These are phyloP conservation scores for Leccinellum luteum DNA, from an alignment of 768 basidiomycete genomes.

Conservation along the genomic window DNA sequence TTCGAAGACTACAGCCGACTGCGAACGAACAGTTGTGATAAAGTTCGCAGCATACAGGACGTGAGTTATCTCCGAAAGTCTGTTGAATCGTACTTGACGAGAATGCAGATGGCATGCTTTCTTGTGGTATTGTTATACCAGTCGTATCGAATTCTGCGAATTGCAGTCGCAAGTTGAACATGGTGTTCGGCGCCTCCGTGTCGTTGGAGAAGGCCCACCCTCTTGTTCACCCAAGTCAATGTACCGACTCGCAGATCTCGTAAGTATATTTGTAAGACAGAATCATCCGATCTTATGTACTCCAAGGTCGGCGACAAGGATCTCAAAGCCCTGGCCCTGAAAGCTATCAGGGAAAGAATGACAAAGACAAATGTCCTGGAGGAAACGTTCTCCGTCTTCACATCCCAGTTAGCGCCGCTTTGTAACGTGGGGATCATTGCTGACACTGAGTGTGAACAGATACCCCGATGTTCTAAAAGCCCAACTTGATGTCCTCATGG, in stretches of 20 bases:
- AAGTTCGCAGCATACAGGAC: constrained; percentile 18
- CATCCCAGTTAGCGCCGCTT: constrained; percentile 17
- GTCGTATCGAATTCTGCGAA: constrained; percentile 13
- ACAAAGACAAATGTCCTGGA: constrained; percentile 18
- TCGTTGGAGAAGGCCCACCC: constrained; percentile 2
- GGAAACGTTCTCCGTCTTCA: constrained; percentile 28
- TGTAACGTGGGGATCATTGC: background rate
- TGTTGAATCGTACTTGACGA: background rate
- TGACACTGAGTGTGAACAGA: constrained; percentile 7
- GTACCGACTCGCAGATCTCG: constrained; percentile 35
- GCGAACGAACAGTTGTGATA: constrained; percentile 1
- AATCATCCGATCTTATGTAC: background rate
- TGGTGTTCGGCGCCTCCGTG: background rate
- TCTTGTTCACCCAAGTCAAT: constrained; percentile 37
- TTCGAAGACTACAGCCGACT: background rate
- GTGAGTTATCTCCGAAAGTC: background rate
- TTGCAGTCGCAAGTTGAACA: constrained; percentile 16
- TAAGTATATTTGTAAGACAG: constrained; percentile 1
- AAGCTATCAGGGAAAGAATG: constrained; percentile 18
- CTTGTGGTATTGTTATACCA: constrained; percentile 28
- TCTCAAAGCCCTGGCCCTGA: constrained; percentile 18
- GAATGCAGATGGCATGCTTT: constrained; percentile 21
- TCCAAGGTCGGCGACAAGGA: constrained; percentile 13
- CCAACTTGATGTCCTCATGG: constrained; percentile 17
- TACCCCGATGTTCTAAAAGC: constrained; percentile 14